Conservation (phyloP, 257 asterid species). For the Echium plantagineum region DNA sequence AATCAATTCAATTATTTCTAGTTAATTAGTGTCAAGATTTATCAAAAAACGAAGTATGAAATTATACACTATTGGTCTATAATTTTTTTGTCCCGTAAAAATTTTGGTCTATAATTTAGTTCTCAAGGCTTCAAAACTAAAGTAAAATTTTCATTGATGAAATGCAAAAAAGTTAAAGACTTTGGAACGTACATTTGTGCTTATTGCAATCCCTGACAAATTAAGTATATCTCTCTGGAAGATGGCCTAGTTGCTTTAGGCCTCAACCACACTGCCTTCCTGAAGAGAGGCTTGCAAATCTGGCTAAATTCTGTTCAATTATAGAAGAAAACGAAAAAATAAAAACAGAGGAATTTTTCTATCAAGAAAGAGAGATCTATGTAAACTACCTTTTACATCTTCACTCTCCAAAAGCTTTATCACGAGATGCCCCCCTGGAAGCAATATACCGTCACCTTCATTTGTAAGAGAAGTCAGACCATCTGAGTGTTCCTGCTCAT, state of each 20-base stretch:
- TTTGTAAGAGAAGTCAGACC: conserved; percentile 9
- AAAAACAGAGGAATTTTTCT: conserved; percentile 3
- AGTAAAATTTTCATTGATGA: too few species aligned
- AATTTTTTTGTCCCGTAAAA: too few species aligned
- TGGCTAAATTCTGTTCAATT: conserved; percentile 41
- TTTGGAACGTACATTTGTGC: neutral
- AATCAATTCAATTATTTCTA: too few species aligned
- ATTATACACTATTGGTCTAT: too few species aligned
- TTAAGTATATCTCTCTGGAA: conserved; percentile 74
- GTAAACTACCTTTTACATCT: conserved; percentile 49
- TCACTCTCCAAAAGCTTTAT: conserved; percentile 85
- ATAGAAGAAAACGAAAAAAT: neutral
- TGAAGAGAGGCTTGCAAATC: conserved; percentile 64
- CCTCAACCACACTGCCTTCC: conserved; percentile 70
- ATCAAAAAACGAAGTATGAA: too few species aligned
- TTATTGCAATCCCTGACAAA: conserved; percentile 51
- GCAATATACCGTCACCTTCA: conserved; percentile 27
- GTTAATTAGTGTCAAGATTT: too few species aligned
- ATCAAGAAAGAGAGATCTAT: neutral
- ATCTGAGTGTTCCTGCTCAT: conserved; percentile 11
- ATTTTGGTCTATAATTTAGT: too few species aligned
- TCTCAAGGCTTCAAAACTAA: too few species aligned
- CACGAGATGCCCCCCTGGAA: conserved; percentile 64
- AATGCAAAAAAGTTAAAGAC: neutral
- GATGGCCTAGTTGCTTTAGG: conserved; percentile 78